phyloP scores from a whole-genome alignment of 441 rosid genomes.

The Croton setiger region DNA sequence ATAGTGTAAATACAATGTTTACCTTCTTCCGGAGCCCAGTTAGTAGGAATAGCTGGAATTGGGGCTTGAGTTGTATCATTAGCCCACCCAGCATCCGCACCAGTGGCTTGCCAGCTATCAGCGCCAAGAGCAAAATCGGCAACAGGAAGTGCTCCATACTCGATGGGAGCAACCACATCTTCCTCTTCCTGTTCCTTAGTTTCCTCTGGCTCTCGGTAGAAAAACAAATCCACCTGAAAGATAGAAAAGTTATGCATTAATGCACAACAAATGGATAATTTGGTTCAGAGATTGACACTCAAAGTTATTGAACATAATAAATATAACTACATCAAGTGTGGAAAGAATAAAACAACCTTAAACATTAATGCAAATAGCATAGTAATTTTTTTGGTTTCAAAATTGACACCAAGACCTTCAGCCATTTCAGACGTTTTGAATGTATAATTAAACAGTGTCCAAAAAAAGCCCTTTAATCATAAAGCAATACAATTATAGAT shows the following conservation, averaged over 20 bases:
- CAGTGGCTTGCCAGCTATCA: background rate
- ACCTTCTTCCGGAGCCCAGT: constrained; percentile 13
- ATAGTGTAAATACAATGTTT: background rate
- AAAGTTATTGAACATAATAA: too few species aligned
- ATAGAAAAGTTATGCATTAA: background rate
- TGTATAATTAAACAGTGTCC: too few species aligned
- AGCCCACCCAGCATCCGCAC: constrained; percentile 14
- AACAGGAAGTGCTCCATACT: constrained; percentile 10
- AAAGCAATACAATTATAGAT: too few species aligned
- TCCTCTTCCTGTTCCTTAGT: constrained; percentile 63
- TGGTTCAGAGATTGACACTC: too few species aligned
- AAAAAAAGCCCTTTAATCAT: too few species aligned
- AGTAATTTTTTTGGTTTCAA: too few species aligned
- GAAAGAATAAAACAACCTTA: too few species aligned
- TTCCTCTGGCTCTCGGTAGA: constrained; percentile 94
- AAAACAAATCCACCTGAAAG: constrained; percentile 82
- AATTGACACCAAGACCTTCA: too few species aligned
- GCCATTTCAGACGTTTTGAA: too few species aligned
- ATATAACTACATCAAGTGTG: too few species aligned
- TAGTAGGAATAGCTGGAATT: constrained; percentile 21
- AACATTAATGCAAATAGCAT: too few species aligned
- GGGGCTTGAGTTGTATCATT: constrained; percentile 12
- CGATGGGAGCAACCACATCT: constrained; percentile 15
- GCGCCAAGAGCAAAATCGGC: background rate
- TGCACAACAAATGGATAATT: background rate